Evolutionary conservation across 352 stramenopile genomes (phyloP).

Genomic region (Elongisporangium prolatum): DNA sequence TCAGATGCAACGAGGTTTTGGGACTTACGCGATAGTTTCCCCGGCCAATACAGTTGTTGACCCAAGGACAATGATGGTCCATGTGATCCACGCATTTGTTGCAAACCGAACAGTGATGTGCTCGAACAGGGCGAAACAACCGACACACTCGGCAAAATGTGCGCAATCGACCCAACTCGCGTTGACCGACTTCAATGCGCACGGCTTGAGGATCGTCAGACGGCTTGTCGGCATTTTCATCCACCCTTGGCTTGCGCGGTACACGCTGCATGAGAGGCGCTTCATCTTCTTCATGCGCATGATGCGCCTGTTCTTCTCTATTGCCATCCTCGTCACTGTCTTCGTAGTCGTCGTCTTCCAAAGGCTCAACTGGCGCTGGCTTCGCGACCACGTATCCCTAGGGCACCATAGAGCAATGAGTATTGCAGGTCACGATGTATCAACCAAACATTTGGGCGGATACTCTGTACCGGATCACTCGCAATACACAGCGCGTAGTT

Average conservation of each 20-base stretch:
- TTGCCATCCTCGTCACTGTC: constrained; percentile 14
- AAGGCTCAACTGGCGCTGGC: constrained; percentile 4
- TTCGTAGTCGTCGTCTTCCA: not conserved
- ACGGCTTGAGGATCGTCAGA: not conserved
- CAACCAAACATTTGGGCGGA: not conserved
- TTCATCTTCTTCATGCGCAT: constrained; percentile 1
- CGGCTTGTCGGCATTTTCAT: not conserved
- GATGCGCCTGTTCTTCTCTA: not conserved
- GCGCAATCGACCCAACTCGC: not conserved
- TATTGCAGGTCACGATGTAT: not conserved
- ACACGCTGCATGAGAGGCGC: not conserved
- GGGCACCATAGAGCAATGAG: constrained; percentile 2
- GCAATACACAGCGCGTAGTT: constrained; percentile 67
- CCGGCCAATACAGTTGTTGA: constrained; percentile 97
- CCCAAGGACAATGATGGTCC: constrained; percentile 98
- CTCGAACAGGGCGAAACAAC: constrained; percentile 42
- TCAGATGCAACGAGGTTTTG: not conserved
- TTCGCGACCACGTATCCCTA: constrained; percentile 1
- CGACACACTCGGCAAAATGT: constrained; percentile 55
- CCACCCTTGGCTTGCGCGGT: not conserved
- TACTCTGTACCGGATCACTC: constrained; percentile 37
- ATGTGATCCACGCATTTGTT: constrained; percentile 92
- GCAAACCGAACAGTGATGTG: constrained; percentile 79
- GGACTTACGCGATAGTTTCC: constrained; percentile 90
- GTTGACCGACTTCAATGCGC: not conserved